These are phyloP conservation scores for Blastobotrys illinoisensis DNA, from an alignment of 1,139 yeast genomes.

Conservation along the genomic window DNA sequence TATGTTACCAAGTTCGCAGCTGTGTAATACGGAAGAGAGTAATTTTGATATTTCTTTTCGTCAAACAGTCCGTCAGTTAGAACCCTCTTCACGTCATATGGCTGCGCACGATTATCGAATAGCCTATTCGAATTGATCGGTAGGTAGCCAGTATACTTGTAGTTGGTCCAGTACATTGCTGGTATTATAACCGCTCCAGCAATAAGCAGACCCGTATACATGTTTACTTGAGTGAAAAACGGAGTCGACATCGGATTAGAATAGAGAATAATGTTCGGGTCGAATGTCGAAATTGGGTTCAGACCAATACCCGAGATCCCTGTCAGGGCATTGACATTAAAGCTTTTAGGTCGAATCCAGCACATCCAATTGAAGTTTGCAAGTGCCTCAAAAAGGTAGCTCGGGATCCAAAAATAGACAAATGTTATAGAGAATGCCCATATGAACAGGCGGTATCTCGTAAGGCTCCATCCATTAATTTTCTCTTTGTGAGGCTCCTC, in stretches of 20 bases:
- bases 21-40: slow-evolving; percentile 51
- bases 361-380: slow-evolving; percentile 57
- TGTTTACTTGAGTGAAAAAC: slow-evolving; percentile 39
- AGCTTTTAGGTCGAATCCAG: slow-evolving; percentile 55
- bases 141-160: slow-evolving; percentile 45
- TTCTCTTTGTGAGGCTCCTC: slow-evolving; percentile 30
- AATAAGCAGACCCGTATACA: slow-evolving; percentile 40
- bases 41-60: slow-evolving; percentile 28
- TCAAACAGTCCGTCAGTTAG: slow-evolving; percentile 34
- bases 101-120: slow-evolving; percentile 44
- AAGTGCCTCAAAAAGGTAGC: slow-evolving; percentile 45
- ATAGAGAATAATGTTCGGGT: slow-evolving; percentile 36
- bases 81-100: slow-evolving; percentile 40
- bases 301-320: slow-evolving; percentile 55
- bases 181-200: slow-evolving; percentile 38
- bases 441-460: slow-evolving; percentile 45
- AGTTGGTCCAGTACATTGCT: slow-evolving; percentile 46
- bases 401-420: slow-evolving; percentile 54
- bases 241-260: slow-evolving; percentile 36
- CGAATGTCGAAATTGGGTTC: slow-evolving; percentile 41
- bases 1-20: slow-evolving; percentile 53
- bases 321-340: slow-evolving; percentile 48
- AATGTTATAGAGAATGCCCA: slow-evolving; percentile 38
- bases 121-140: slow-evolving; percentile 48
- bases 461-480: slow-evolving; percentile 43